Conservation (phyloP, 75 land plant genomes). For the Picea glauca region DNA sequence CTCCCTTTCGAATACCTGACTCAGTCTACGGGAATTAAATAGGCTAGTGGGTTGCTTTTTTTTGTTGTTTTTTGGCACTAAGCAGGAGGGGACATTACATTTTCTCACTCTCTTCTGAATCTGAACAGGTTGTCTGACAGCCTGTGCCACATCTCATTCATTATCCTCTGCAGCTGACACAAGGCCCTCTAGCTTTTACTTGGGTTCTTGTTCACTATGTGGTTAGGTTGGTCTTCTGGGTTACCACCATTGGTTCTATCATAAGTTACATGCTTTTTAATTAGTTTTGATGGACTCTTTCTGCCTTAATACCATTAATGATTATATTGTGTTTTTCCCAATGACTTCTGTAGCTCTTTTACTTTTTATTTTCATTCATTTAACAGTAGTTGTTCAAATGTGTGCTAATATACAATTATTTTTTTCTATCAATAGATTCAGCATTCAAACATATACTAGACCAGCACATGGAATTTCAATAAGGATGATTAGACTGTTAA, state of each 20-base stretch:
- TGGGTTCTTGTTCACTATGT: background rate
- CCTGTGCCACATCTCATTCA: too few relatives aligned
- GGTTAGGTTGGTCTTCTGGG: background rate
- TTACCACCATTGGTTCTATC: background rate
- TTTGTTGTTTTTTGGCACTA: too few relatives aligned
- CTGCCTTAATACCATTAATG: background rate
- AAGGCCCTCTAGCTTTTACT: background rate
- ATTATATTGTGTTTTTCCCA: background rate
- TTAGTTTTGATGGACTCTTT: background rate
- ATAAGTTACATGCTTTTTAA: background rate
- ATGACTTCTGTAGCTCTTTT: background rate
- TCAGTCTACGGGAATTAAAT: too few relatives aligned
- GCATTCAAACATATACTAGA: background rate
- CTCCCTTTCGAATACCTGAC: too few relatives aligned
- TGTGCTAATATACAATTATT: background rate
- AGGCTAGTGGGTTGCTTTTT: too few relatives aligned
- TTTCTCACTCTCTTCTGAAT: too few relatives aligned
- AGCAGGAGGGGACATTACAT: too few relatives aligned
- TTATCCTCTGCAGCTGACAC: background rate
- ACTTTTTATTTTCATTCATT: background rate
- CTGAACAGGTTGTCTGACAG: too few relatives aligned
- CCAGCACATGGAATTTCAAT: background rate
- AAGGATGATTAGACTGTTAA: background rate
- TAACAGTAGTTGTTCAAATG: background rate
- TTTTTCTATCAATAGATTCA: background rate